These are phyloP conservation scores for Raffaelea deltoideospora DNA, from an alignment of 2,329 filamentous ascomycete species.

Conservation along the genomic window DNA sequence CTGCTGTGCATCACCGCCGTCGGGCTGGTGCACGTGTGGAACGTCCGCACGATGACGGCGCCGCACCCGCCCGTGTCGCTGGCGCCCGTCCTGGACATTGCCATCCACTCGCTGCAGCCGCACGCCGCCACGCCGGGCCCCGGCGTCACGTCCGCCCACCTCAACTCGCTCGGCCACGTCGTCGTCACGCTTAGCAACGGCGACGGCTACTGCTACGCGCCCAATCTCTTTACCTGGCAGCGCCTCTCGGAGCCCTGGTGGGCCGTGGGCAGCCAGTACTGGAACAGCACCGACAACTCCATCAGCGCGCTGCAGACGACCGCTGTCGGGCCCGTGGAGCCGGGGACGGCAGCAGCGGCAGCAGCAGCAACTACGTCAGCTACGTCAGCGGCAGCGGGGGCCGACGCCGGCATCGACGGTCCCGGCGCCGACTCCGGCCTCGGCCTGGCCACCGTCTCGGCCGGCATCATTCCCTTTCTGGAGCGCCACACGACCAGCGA, in stretches of 20 bases:
- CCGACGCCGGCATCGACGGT: constrained; percentile 29
- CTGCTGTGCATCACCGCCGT: constrained; percentile 78
- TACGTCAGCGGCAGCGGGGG: too few species aligned
- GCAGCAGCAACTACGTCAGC: too few species aligned
- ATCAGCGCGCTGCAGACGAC: constrained; percentile 66
- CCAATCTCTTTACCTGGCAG: constrained; percentile 81
- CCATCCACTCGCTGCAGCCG: constrained; percentile 60
- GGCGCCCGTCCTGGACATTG: constrained; percentile 76
- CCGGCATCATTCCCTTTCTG: constrained; percentile 82
- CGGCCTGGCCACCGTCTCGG: constrained; percentile 51
- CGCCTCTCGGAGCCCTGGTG: constrained; percentile 95
- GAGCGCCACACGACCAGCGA: constrained; percentile 93
- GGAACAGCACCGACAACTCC: constrained; percentile 92
- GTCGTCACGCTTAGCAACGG: constrained; percentile 88
- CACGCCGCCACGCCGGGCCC: constrained; percentile 64
- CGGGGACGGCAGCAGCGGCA: background rate
- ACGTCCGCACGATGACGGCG: constrained; percentile 66
- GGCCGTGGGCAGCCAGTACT: constrained; percentile 95
- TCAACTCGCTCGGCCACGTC: constrained; percentile 77
- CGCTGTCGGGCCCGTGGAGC: constrained; percentile 40
- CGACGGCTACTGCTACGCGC: constrained; percentile 82
- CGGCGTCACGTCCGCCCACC: constrained; percentile 75
- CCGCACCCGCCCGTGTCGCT: constrained; percentile 84
- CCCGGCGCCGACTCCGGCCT: constrained; percentile 53
- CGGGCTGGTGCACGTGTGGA: constrained; percentile 88